Base-by-base conservation (phyloP, 352 stramenopile genomes). In the Pythium pectinolyticum region DNA sequence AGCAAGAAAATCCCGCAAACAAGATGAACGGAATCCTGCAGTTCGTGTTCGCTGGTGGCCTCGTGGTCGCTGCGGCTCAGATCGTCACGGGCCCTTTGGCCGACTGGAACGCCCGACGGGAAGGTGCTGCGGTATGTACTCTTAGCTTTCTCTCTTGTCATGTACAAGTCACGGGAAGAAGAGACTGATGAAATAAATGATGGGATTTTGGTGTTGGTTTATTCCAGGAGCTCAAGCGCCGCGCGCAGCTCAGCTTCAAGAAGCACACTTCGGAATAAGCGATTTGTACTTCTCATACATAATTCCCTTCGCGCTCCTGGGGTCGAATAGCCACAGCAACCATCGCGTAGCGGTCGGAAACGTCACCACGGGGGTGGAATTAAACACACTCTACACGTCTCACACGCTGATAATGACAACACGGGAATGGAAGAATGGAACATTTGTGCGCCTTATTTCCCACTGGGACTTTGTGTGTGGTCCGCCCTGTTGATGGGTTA, bases 21-120 rank as follows among this genome's bases (percentile, higher is more conserved):
- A 63, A 63, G 31, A 92, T 92, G 84, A 87, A 90, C 68, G 80
- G 81, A 73, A 74, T 87, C 54, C 73, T 79, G 69, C 84, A 82
- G 68, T 92, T 86, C 63, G 56, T 90, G 65, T 78, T 92, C 60
- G 77, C 81, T 12, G 74, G 81, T 58, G 84, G 81, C 40, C 63
- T 92, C 62, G 77, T 88, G 68, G 69, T 87, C 63, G 81, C 81
- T 37, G 76, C 78, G n/a, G 82, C 74, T 63, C 77, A 92, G 70
- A 61, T 89, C 66, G 73, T 90, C 51, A 72, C 75, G 5, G 81
- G 84, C 28, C 81, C 84, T 15, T 25, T 90, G 17, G 76, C 84
- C 22, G 80, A 92, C 76, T 90, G 81, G 79, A 89, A 90, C 63
- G 79, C 84, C 32, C 80, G 84, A 80, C 77, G 80, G 65, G 81